Evolutionary conservation across 495 filamentous ascomycete genomes (phyloP).

Genomic region (Bathelium albidoporum): DNA sequence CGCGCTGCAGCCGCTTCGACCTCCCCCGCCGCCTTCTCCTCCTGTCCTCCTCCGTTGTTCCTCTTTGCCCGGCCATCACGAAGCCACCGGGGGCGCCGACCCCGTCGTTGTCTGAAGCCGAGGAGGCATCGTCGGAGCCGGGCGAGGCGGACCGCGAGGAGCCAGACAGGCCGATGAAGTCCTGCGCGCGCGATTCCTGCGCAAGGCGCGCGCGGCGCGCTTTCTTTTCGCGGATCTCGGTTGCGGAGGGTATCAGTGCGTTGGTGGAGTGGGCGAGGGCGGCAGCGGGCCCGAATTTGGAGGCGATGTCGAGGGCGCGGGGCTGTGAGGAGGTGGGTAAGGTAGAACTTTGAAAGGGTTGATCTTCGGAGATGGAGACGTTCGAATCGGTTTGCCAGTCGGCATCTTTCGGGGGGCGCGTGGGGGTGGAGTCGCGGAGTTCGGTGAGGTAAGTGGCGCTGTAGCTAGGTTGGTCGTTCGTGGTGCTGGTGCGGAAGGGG

Average conservation of each 20-base stretch:
- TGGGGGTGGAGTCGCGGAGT: slow-evolving; percentile 70
- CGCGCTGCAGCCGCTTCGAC: slow-evolving; percentile 52
- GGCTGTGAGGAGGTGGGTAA: slow-evolving; percentile 68
- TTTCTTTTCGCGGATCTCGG: slow-evolving; percentile 91
- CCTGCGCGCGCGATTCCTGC: slow-evolving; percentile 48
- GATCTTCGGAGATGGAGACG: no score
- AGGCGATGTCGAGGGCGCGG: slow-evolving; percentile 54
- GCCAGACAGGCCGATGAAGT: slow-evolving; percentile 70
- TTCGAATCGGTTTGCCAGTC: no score
- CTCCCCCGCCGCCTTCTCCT: slow-evolving; percentile 38
- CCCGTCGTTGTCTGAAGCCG: slow-evolving; percentile 11
- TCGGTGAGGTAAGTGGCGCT: slow-evolving; percentile 78
- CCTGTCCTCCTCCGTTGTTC: slow-evolving; percentile 40
- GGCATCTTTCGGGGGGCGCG: slow-evolving; percentile 47
- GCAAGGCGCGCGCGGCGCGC: slow-evolving; percentile 71
- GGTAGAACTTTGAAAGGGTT: no score
- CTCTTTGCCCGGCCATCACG: no score
- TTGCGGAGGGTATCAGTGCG: slow-evolving; percentile 62
- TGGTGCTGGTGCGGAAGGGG: slow-evolving; percentile 46
- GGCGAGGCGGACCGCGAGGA: not conserved
- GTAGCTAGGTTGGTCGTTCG: slow-evolving; percentile 71
- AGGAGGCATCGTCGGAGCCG: slow-evolving; percentile 25
- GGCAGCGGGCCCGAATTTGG: slow-evolving; percentile 49
- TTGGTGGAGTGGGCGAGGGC: slow-evolving; percentile 16
- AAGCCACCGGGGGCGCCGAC: slow-evolving; percentile 11